These are phyloP conservation scores for Termitomyces sp. DNA, from an alignment of 768 basidiomycete genomes.

Conservation along the genomic window DNA sequence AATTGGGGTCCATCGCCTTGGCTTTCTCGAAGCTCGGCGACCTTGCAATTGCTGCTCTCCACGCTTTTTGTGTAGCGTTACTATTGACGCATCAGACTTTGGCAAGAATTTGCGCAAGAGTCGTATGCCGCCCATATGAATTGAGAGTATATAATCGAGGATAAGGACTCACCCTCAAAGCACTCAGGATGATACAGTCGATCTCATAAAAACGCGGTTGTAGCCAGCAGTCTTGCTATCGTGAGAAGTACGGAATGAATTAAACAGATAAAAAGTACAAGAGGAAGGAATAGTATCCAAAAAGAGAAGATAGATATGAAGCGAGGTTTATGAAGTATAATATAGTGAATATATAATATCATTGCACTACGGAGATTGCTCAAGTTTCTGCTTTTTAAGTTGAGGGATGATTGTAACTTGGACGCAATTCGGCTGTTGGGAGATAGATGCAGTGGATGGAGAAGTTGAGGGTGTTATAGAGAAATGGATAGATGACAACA, in stretches of 20 bases:
- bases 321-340: neutral
- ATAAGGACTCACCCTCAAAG: too few species aligned
- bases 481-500: neutral
- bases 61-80: too few species aligned
- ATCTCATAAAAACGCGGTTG: neutral
- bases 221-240: neutral
- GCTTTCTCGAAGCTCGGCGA: too few species aligned
- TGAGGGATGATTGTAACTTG: neutral
- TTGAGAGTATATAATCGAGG: too few species aligned
- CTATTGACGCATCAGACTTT: too few species aligned
- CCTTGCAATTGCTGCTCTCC: too few species aligned
- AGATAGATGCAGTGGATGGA: neutral
- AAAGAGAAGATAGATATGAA: neutral
- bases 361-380: neutral
- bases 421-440: neutral
- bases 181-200: too few species aligned
- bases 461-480: conserved; percentile 1
- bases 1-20: too few species aligned
- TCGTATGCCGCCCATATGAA: too few species aligned
- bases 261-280: neutral
- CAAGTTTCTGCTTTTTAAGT: neutral
- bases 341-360: neutral
- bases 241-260: neutral
- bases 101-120: too few species aligned
- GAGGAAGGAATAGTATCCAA: neutral